Evolutionary conservation across 768 basidiomycete genomes (phyloP), one percentile per base, ranked within the genome.

Genomic region (Brasilioporus rufonigricans): DNA sequence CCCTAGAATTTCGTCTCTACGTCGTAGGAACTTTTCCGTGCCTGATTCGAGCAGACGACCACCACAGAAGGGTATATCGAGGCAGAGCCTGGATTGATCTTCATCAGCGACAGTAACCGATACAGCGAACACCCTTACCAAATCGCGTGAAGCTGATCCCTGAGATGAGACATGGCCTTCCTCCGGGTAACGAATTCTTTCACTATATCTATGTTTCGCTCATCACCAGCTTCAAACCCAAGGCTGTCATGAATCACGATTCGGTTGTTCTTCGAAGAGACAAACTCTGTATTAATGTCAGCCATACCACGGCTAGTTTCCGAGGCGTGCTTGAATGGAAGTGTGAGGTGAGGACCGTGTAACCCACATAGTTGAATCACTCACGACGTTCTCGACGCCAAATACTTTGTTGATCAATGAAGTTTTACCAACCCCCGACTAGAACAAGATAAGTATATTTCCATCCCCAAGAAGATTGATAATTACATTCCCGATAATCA

Each of bases 231-330:
- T 31, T 63, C 60, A 16, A 61, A 61, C 1, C 60, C 60, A 5
- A 62, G 55, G 40, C 60, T 61, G 8, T 61, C 61, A 12, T 62
- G 61, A 21, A 63, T 46, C 16, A 62, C 61, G 14, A 62, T 50
- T 46, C 57, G 52, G 6, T 49, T 26, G 35, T 62, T 62, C 24
- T n/a, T 43, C 12, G 49, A 26, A n/a, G 61, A 63, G 16, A 31
- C 5, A 38, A 63, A 61, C 39, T 63, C 61, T 6, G 4, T 36
- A 9, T 60, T 35, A 21, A 62, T 63, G 12, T 64, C 5, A 19
- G 57, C 50, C 16, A 0, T 9, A 14, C 62, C 58, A 21, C 61
- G 61, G n/a, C 0, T 3, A 13, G 0, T 45, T 4, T 38, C 18
- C 2, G 61, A 63, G n/a, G 33, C 8, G 14, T 46, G 33, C 50